Conservation (phyloP, 2,329 filamentous ascomycete genomes). For the Eurotiales sp. region DNA sequence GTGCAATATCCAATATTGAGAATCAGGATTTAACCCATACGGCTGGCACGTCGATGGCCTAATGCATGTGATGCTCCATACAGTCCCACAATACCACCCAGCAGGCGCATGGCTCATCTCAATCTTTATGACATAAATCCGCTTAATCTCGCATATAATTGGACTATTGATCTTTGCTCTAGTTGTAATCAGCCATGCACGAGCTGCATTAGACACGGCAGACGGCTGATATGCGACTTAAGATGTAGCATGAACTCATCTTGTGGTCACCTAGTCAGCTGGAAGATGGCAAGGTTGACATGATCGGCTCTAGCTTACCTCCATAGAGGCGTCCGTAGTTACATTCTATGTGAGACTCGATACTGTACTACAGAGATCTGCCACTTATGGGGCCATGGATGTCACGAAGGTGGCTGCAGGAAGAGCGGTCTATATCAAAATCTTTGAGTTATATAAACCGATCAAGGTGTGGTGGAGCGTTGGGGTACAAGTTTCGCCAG, state of each 20-base stretch:
- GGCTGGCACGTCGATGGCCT: too few relatives aligned
- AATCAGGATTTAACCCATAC: too few relatives aligned
- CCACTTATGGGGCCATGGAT: too few relatives aligned
- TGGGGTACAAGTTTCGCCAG: background rate
- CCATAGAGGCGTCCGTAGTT: too few relatives aligned
- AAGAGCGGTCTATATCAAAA: background rate
- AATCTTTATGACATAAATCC: too few relatives aligned
- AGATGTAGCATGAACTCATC: background rate
- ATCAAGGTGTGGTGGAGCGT: background rate
- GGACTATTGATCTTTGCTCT: background rate
- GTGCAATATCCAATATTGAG: too few relatives aligned
- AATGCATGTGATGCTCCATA: conserved; percentile 2
- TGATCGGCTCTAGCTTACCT: background rate
- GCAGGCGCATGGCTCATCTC: too few relatives aligned
- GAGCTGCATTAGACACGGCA: background rate
- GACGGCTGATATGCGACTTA: background rate
- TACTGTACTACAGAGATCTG: too few relatives aligned
- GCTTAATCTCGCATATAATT: background rate
- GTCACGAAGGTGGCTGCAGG: too few relatives aligned
- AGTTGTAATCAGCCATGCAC: background rate
- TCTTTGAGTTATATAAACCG: background rate
- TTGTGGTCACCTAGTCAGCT: too few relatives aligned
- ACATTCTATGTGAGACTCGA: too few relatives aligned
- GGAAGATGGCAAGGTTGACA: background rate
- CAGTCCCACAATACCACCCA: too few relatives aligned